Base-by-base conservation (phyloP, 202 grass and related monocot genomes). In the Setaria viridis region DNA sequence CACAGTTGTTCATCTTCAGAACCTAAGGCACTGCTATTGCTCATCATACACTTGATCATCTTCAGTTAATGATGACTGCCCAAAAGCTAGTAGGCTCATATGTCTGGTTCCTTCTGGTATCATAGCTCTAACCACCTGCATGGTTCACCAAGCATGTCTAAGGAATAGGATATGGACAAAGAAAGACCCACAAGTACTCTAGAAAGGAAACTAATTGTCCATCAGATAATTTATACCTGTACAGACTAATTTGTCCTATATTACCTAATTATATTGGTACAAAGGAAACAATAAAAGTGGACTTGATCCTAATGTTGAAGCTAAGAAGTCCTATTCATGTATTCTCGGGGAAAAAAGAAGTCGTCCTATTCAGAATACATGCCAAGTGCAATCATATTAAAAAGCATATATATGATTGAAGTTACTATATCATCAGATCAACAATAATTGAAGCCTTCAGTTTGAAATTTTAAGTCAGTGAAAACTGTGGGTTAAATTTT, bases 51-150 rank as follows among this genome's bases (percentile, higher is more conserved):
- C 49, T 86, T 87, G 74, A 32, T 94, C 97, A 20, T 96, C 97
- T 74, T 91, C 82, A 1, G 82, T 80, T 12, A 62, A 63, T 29
- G 90, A 78, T 51, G 85, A 56, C 60, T 89, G 94, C 19, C 94
- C 97, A 20, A 99, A 97, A 73, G 94, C 92, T 70, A 99, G 78
- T 25, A 99, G 70, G 80, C 89, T 92, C 87, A 86, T 94, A 89
- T 93, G 94, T 37, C 88, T 92, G 32, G 86, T 87, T 85, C 85
- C 94, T 60, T 99, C 94, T 77, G 94, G 85, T 87, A 97, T 96
- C 87, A 94, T 88, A 29, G 86, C 87, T 70, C 90, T 91, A 67
- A 99, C 94, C 0, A 62, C 85, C 97, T 99, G 74, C 35, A 81
- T 9, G 47, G 51, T 59, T 59, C 46, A 51, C 69, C 25, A 86